Percentiles rank a stretch among this genome's conserved stretches.
Evolutionary conservation across 148 eudicot genomes (phyloP).

Genomic region (Talinum fruticosum): DNA sequence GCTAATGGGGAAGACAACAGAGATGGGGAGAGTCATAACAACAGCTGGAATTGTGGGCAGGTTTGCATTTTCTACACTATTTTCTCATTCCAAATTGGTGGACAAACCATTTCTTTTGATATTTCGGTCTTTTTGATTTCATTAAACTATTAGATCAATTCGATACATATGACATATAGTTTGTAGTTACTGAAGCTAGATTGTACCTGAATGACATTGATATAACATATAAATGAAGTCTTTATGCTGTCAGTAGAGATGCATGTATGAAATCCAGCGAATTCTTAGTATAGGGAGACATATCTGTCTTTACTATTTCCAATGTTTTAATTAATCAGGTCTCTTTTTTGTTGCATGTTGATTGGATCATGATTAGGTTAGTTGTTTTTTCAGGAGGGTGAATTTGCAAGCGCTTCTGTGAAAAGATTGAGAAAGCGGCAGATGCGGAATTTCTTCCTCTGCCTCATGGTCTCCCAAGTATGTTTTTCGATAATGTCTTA

Average conservation of each 20-base stretch:
- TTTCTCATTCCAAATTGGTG: not conserved
- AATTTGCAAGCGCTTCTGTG: slow-evolving; percentile 65
- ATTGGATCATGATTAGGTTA: slow-evolving; percentile 2
- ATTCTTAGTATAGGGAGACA: slow-evolving; percentile 4
- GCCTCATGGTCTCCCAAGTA: slow-evolving; percentile 99
- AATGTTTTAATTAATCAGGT: not conserved
- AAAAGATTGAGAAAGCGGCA: slow-evolving; percentile 83
- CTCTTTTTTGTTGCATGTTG: not conserved
- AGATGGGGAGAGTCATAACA: slow-evolving; percentile 97
- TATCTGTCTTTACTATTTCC: not conserved
- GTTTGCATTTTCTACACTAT: slow-evolving; percentile 32
- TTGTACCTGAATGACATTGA: not conserved
- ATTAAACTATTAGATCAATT: not conserved
- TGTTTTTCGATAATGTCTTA: slow-evolving; percentile 17
- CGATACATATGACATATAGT: not conserved
- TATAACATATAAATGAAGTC: not conserved
- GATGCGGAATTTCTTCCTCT: slow-evolving; percentile 78
- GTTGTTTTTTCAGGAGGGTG: slow-evolving; percentile 72
- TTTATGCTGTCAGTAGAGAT: slow-evolving; percentile 2
- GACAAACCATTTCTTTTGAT: not conserved
- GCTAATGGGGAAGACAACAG: slow-evolving; percentile 96
- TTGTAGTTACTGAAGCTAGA: not conserved
- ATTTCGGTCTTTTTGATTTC: not conserved
- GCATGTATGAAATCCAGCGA: not conserved
- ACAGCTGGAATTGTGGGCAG: slow-evolving; percentile 99